Percentiles rank a stretch among this genome's conserved stretches.
phyloP scores from a whole-genome alignment of 495 filamentous ascomycete genomes.

The Astrothelium subdiscretum region DNA sequence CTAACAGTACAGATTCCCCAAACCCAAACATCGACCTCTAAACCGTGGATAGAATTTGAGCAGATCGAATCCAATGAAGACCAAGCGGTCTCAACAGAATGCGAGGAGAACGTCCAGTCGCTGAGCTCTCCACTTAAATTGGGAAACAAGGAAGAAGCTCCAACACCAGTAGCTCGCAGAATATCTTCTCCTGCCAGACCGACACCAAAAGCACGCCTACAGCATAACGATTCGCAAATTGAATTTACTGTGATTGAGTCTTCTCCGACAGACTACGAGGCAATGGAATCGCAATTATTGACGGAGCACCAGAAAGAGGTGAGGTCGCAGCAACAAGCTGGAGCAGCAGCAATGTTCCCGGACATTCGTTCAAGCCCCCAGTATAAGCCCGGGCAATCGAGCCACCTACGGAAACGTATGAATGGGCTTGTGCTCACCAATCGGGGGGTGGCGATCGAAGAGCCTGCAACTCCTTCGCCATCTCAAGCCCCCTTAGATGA shows the following conservation, averaged over 20 bases:
- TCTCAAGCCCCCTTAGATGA: slow-evolving; percentile 35
- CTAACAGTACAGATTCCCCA: not conserved
- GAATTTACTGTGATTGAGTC: slow-evolving; percentile 58
- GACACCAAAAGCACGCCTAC: slow-evolving; percentile 34
- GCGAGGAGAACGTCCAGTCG: not conserved
- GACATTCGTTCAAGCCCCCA: slow-evolving; percentile 52
- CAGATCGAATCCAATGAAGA: no score
- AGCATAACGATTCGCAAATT: slow-evolving; percentile 70
- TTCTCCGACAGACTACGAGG: slow-evolving; percentile 33
- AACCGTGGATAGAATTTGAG: no score
- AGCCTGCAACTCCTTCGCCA: slow-evolving; percentile 6
- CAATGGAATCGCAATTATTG: slow-evolving; percentile 50
- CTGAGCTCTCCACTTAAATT: slow-evolving; percentile 6
- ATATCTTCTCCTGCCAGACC: not conserved
- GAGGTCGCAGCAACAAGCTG: slow-evolving; percentile 48
- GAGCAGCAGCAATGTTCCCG: slow-evolving; percentile 59
- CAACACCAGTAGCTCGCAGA: not conserved
- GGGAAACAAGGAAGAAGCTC: slow-evolving; percentile 8
- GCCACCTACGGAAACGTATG: not conserved
- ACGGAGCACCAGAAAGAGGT: slow-evolving; percentile 67
- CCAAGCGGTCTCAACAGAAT: not conserved
- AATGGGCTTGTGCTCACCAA: slow-evolving; percentile 31
- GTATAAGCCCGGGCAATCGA: slow-evolving; percentile 10
- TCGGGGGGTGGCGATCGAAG: slow-evolving; percentile 14
- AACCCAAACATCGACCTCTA: not conserved